Evolutionary conservation across 2,329 filamentous ascomycete species (phyloP).

Genomic region (Exophiala spinifera): DNA sequence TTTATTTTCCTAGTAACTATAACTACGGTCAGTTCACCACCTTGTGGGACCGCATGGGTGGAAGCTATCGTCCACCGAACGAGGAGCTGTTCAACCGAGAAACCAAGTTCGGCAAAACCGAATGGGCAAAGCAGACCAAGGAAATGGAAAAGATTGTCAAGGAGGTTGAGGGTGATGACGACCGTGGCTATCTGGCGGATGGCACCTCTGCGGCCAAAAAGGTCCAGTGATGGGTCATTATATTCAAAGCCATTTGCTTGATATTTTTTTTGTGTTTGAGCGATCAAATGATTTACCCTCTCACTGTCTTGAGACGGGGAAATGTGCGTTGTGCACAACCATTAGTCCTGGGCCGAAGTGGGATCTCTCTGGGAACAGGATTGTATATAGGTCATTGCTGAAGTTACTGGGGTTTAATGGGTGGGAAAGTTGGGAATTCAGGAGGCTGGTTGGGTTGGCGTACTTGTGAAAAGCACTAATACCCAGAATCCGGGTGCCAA

Average conservation of each 20-base stretch:
- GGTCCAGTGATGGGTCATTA: slow-evolving; percentile 6
- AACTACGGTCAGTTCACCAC: slow-evolving; percentile 97
- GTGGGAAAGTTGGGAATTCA: not conserved
- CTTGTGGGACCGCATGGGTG: slow-evolving; percentile 82
- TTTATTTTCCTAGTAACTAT: slow-evolving; percentile 55
- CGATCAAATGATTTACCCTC: not conserved
- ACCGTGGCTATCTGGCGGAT: slow-evolving; percentile 39
- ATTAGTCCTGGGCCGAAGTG: not conserved
- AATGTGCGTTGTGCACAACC: not conserved
- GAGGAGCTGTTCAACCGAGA: slow-evolving; percentile 80
- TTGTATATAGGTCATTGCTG: not conserved
- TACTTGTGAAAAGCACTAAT: not conserved
- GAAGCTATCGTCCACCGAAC: slow-evolving; percentile 83
- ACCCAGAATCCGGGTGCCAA: not conserved
- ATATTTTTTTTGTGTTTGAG: not conserved
- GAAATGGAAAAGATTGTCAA: slow-evolving; percentile 74
- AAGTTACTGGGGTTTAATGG: too few species aligned
- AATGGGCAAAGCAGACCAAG: slow-evolving; percentile 74
- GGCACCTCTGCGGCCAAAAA: slow-evolving; percentile 12
- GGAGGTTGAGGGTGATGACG: slow-evolving; percentile 63
- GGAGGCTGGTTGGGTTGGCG: not conserved
- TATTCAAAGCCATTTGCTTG: not conserved
- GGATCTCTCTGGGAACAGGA: not conserved
- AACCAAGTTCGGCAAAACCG: slow-evolving; percentile 75
- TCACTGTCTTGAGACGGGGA: not conserved